Percentiles rank a stretch among this genome's conserved stretches.
phyloP scores from a whole-genome alignment of 2,329 filamentous ascomycete genomes.

The Knufia petricola region DNA sequence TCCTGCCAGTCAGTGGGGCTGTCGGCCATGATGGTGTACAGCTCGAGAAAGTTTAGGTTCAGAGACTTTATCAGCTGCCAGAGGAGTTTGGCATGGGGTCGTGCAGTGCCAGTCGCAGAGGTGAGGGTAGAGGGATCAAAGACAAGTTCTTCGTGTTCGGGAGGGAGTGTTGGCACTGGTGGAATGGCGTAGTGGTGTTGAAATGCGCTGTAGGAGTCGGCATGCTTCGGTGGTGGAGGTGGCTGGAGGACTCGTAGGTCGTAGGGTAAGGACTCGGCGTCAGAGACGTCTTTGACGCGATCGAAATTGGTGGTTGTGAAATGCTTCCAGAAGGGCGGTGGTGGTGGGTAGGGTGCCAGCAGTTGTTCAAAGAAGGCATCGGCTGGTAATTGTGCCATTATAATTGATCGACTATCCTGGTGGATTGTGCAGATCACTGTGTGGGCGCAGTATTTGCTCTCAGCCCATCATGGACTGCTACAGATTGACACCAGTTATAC shows the following conservation, averaged over 20 bases:
- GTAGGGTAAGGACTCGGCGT: conserved; percentile 45
- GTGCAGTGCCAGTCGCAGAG: conserved; percentile 32
- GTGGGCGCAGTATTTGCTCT: neutral
- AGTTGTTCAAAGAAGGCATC: neutral
- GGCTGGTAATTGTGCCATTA: neutral
- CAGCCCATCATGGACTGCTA: too few relatives aligned
- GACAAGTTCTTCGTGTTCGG: conserved; percentile 43
- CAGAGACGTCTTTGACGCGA: conserved; percentile 42
- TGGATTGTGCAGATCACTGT: neutral
- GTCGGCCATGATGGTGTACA: conserved; percentile 61
- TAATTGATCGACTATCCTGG: neutral
- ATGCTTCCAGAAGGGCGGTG: conserved; percentile 80
- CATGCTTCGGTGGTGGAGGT: conserved; percentile 53
- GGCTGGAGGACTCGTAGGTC: conserved; percentile 73
- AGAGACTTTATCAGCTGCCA: conserved; percentile 74
- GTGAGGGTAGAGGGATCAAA: conserved; percentile 42
- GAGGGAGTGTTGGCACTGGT: conserved; percentile 29
- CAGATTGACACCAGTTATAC: too few relatives aligned
- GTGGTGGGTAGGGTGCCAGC: conserved; percentile 65
- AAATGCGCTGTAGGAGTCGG: conserved; percentile 64
- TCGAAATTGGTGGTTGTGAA: conserved; percentile 70
- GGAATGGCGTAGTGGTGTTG: conserved; percentile 61
- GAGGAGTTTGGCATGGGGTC: conserved; percentile 47
- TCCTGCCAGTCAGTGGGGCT: conserved; percentile 42
- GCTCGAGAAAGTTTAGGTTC: conserved; percentile 78